These are phyloP conservation scores for Baorangia bicolor DNA, from an alignment of 768 basidiomycete species.

Conservation along the genomic window DNA sequence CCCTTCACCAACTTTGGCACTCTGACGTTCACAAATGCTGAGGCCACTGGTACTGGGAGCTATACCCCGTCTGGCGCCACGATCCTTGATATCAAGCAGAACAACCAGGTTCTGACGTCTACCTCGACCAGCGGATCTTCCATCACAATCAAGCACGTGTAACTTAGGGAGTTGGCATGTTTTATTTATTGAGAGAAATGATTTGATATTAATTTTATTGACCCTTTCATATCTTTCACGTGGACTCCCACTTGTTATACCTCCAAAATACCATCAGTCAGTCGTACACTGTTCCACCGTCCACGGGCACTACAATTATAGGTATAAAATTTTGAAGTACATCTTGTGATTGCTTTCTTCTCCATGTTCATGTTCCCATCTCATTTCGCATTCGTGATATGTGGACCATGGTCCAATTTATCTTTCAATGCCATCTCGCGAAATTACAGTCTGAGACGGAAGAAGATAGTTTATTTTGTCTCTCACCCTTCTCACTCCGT, in stretches of 20 bases:
- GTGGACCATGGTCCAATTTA: too few relatives aligned
- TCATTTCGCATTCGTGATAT: too few relatives aligned
- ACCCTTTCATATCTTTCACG: not conserved
- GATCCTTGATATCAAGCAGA: not conserved
- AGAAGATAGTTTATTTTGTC: too few relatives aligned
- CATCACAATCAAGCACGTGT: not conserved
- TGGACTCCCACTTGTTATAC: not conserved
- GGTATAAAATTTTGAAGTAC: too few relatives aligned
- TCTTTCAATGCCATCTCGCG: too few relatives aligned
- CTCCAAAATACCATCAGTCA: too few relatives aligned
- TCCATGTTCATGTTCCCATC: too few relatives aligned
- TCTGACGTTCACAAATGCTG: not conserved
- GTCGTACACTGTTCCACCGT: too few relatives aligned
- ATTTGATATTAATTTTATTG: too few relatives aligned
- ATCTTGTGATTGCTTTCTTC: not conserved
- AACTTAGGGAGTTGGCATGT: not conserved
- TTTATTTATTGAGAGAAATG: not conserved
- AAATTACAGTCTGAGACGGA: too few relatives aligned
- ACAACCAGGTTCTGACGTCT: not conserved
- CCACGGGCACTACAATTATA: too few relatives aligned
- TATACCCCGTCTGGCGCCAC: not conserved
- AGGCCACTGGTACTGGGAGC: not conserved
- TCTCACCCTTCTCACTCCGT: too few relatives aligned
- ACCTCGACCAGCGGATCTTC: not conserved
- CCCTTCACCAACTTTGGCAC: constrained; percentile 5